Conservation (phyloP, 768 basidiomycete species). For the Kwoniella europaea region DNA sequence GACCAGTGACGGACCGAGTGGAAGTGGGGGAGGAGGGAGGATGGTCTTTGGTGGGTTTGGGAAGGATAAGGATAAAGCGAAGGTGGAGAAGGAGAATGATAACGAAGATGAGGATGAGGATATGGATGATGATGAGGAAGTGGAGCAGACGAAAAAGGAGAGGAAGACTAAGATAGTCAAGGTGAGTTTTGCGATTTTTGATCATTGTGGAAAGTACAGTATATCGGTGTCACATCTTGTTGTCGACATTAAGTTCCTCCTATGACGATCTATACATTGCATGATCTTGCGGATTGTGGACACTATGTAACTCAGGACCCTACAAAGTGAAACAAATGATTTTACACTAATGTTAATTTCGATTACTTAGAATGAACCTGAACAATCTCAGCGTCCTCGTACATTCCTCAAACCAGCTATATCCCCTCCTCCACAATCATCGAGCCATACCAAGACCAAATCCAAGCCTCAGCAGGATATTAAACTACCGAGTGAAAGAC, state of each 20-base stretch:
- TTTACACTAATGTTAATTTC: too few species aligned
- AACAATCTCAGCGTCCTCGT: neutral
- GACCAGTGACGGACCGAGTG: neutral
- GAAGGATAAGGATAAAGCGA: slow-evolving; percentile 22
- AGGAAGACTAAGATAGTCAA: slow-evolving; percentile 1
- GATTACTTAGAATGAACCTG: slow-evolving; percentile 1
- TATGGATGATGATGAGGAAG: slow-evolving; percentile 2
- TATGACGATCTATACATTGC: too few species aligned
- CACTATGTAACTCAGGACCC: too few species aligned
- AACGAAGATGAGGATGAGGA: slow-evolving; percentile 11
- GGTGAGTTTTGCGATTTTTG: neutral
- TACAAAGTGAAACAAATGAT: too few species aligned
- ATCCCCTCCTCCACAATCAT: slow-evolving; percentile 17
- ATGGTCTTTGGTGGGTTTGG: slow-evolving; percentile 47
- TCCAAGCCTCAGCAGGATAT: slow-evolving; percentile 3
- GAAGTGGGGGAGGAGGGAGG: slow-evolving; percentile 33
- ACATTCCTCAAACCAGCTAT: slow-evolving; percentile 22
- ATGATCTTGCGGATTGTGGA: too few species aligned
- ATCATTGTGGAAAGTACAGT: neutral
- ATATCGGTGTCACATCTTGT: too few species aligned
- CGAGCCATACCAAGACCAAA: neutral
- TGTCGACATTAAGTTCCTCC: too few species aligned
- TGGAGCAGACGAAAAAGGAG: slow-evolving; percentile 4
- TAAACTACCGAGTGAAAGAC: neutral
- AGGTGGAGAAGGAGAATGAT: slow-evolving; percentile 23